phyloP scores from a whole-genome alignment of 2,329 filamentous ascomycete species.

The Fusarium palustre region DNA sequence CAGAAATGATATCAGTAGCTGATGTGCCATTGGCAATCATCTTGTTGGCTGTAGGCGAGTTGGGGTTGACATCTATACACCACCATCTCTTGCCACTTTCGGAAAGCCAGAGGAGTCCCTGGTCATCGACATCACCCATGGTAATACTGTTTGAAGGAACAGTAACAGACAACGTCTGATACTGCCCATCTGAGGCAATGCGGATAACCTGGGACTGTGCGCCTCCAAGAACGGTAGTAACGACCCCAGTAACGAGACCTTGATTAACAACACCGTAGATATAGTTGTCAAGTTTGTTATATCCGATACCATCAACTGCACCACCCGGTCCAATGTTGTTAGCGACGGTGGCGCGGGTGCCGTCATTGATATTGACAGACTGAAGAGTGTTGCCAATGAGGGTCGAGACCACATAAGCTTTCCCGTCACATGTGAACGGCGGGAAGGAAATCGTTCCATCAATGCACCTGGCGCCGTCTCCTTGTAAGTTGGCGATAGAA shows the following conservation, averaged over 20 bases:
- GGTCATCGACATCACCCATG: conserved; percentile 13
- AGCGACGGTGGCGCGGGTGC: neutral
- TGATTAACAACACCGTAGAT: conserved; percentile 9
- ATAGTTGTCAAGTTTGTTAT: conserved; percentile 5
- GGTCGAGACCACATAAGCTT: neutral
- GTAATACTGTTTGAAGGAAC: neutral
- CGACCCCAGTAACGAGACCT: neutral
- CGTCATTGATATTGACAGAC: neutral
- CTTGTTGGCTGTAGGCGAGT: neutral
- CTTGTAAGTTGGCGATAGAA: conserved; percentile 5
- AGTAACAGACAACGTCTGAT: neutral
- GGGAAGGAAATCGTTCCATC: conserved; percentile 3
- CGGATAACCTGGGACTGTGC: neutral
- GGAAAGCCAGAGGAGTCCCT: conserved; percentile 12
- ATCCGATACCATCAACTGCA: conserved; percentile 9
- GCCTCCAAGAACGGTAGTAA: neutral
- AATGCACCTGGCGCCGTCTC: conserved; percentile 32
- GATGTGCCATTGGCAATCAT: conserved; percentile 3
- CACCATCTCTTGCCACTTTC: conserved; percentile 9
- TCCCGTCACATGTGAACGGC: conserved; percentile 4
- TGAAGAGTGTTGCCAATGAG: conserved; percentile 6
- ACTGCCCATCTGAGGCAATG: conserved; percentile 3
- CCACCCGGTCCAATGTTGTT: conserved; percentile 3
- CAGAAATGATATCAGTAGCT: neutral
- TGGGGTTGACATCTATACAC: conserved; percentile 2